These are phyloP conservation scores for Begonia masoniana DNA, from an alignment of 306 rosid species.

Conservation along the genomic window DNA sequence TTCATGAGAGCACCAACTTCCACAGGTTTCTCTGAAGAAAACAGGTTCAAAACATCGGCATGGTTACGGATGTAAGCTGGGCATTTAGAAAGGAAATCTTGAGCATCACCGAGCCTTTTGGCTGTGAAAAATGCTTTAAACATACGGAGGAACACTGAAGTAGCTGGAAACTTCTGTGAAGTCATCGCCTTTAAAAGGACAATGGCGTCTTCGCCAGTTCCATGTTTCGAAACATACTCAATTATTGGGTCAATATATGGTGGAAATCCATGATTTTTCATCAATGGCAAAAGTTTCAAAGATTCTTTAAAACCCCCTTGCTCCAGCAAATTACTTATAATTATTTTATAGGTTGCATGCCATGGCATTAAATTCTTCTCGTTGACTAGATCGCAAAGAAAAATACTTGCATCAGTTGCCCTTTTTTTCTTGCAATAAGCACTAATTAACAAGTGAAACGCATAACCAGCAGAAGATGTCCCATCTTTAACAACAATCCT, in stretches of 20 bases:
- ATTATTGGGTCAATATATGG: constrained; percentile 60
- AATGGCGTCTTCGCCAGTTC: constrained; percentile 60
- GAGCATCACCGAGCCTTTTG: constrained; percentile 53
- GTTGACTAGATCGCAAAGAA: constrained; percentile 30
- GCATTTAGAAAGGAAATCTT: constrained; percentile 65
- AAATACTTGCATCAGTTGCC: constrained; percentile 42
- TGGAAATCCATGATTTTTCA: constrained; percentile 58
- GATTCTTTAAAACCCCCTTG: constrained; percentile 52
- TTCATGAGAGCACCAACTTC: constrained; percentile 25
- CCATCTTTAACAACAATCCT: constrained; percentile 52
- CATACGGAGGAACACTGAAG: constrained; percentile 31
- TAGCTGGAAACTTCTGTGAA: constrained; percentile 50
- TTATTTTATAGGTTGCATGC: constrained; percentile 53
- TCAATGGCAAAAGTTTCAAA: constrained; percentile 42
- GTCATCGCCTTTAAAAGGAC: constrained; percentile 51
- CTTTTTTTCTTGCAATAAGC: constrained; percentile 43
- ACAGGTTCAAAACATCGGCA: constrained; percentile 59
- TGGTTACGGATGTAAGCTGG: constrained; percentile 55
- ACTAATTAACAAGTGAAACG: constrained; percentile 35
- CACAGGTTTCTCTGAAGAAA: constrained; percentile 35
- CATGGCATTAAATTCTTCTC: constrained; percentile 41
- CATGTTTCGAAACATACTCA: constrained; percentile 43
- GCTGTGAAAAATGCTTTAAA: constrained; percentile 53
- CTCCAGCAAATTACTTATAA: constrained; percentile 38
- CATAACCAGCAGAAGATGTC: constrained; percentile 17